Percentiles rank a stretch among this genome's conserved stretches.
Evolutionary conservation across 805 yeast species (phyloP).

Genomic region (Saccharomycopsis capsularis): DNA sequence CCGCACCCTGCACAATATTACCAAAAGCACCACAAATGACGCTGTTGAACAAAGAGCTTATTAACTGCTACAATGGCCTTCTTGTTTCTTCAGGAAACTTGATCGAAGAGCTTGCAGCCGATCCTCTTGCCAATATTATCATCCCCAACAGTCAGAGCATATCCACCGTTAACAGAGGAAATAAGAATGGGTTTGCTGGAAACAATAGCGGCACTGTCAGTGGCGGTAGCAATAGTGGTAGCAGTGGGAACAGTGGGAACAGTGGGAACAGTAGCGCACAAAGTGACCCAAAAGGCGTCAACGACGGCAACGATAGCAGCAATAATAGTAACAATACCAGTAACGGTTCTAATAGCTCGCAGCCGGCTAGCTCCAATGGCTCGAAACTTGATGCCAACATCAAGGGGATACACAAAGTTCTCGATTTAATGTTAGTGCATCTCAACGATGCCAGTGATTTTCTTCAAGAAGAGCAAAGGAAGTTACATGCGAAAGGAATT

Average conservation of each 20-base stretch:
- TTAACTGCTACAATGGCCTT: conserved; percentile 9
- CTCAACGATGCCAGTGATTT: conserved; percentile 18
- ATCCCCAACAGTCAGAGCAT: conserved; percentile 14
- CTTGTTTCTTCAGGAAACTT: conserved; percentile 12
- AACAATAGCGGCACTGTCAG: neutral
- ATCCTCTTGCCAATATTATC: conserved; percentile 18
- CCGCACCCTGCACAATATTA: too few species aligned
- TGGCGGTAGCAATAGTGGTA: neutral
- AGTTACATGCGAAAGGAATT: neutral
- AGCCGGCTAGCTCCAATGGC: neutral
- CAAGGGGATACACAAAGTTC: conserved; percentile 12
- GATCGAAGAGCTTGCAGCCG: conserved; percentile 18
- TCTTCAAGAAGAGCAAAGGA: conserved; percentile 9
- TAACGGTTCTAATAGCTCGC: neutral
- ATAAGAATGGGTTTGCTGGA: neutral
- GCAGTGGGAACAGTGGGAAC: neutral
- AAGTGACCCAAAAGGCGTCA: neutral
- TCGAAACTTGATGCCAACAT: conserved; percentile 14
- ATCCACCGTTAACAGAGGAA: neutral
- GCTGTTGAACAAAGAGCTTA: conserved; percentile 17
- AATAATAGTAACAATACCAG: conserved; percentile 2
- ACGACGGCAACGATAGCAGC: neutral
- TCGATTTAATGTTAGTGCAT: conserved; percentile 21
- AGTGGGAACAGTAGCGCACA: neutral
- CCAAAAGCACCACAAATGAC: too few species aligned